Evolutionary conservation across 371 early-diverging fungal genomes (phyloP), one percentile per base, ranked within the genome.

Genomic region (Mucor mucedo): DNA sequence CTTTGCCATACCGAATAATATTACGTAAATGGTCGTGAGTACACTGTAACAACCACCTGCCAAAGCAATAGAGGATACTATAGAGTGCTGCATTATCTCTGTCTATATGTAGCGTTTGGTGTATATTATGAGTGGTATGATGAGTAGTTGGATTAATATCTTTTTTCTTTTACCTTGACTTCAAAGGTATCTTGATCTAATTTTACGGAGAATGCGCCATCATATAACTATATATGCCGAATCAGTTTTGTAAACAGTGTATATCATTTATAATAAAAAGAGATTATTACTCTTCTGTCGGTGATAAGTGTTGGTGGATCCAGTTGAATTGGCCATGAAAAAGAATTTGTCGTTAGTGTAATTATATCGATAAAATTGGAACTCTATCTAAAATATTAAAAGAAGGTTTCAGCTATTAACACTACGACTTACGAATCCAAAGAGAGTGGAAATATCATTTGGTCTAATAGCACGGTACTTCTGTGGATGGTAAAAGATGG

Each of bases 11-110:
- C 80, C 80, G 41, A 79, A 79, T 7, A 79, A 56, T 8, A 79
- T 13, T 44, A 76, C 73, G 35, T 79, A 79, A 3, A 79, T 28
- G 4, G 75, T 77, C 3, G 73, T 79, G 10, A 77, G 33, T 10
- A 77, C 63, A 54, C 77, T 75, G 48, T 75, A 77, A 5, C 73
- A 73, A 57, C 80, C 80, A 68, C 80, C 80, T 29, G 70, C 75
- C 13, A 79, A 53, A 14, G 80, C 77, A 41, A 79, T 55, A 8
- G 71, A 61, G 28, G 71, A 63, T 11, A 79, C 53, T 1, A 72
- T n/a, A 4, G 80, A 75, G 42, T 79, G 73, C 39, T 77, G 75
- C 40, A 73, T 58, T 3, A 75, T 66, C 55, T 79, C 80, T 10
- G 75, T 71, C 77, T 79, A 66, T 58, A 27, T 1, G 5, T n/a